Base-by-base conservation (phyloP, 768 basidiomycete genomes). In the Trametes cinnabarina region DNA sequence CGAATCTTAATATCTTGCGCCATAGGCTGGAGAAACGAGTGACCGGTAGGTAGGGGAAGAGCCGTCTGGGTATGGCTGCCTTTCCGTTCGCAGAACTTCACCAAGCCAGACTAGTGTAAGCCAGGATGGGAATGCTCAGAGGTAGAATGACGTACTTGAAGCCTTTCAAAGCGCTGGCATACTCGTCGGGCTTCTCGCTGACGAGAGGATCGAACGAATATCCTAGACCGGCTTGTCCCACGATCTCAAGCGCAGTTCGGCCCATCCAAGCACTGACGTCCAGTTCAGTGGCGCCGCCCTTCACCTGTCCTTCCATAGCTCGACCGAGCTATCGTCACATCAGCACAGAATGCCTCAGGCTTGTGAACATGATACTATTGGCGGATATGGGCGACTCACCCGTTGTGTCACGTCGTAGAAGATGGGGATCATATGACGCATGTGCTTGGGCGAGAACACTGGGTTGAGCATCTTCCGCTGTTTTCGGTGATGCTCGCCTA, bases 1-100 rank as follows among this genome's bases (percentile, higher is more conserved):
- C 52, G 19, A 67, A 26, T 37, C 72, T 62, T 1, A 77, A 62
- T 0, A 77, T 14, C 43, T 64, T 69, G 30, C 72, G 69, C 11
- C 73, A 62, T 26, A 79, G 60, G 22, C 55, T 46, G 0, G 69
- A 66, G 0, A 62, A 58, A n/a, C 59, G 39, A n/a, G 63, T 25
- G 30, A 44, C 49, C 3, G 26, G 28, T 17, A 63, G 7, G 28
- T 60, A 54, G 2, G 64, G 49, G 14, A 57, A 7, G 4, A 42
- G 8, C 8, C 23, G 63, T 73, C 51, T 56, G 79, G 46, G 7
- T n/a, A 40, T 17, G 15, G 37, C 20, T n/a, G 47, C 47, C 28
- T 42, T 25, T 39, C 30, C 28, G 20, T n/a, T 34, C 15, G 53
- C 43, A 22, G 23, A 35, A 32, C 32, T n/a, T 12, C n/a, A n/a